phyloP scores from a whole-genome alignment of 768 basidiomycete genomes.

The Tephrocybe sp. region DNA sequence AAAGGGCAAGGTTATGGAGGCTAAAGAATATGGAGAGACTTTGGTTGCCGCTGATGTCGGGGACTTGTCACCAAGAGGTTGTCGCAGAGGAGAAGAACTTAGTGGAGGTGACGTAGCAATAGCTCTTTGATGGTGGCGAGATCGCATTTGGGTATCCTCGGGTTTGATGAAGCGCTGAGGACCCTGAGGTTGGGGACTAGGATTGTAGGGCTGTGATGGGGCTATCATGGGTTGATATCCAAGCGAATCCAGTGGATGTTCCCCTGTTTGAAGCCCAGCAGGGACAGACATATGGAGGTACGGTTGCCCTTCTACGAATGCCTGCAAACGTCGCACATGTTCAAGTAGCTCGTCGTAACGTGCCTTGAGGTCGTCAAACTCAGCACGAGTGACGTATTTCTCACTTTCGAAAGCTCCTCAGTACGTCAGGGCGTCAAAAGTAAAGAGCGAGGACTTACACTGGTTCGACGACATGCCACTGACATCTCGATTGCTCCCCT shows the following conservation, averaged over 20 bases:
- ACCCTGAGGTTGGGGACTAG: conserved; percentile 21
- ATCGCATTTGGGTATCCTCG: conserved; percentile 21
- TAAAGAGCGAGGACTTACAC: conserved; percentile 49
- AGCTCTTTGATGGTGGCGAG: conserved; percentile 19
- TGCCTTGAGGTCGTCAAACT: conserved; percentile 72
- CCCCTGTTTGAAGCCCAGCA: conserved; percentile 23
- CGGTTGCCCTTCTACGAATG: conserved; percentile 19
- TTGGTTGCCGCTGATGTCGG: conserved; percentile 24
- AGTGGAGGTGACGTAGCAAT: conserved; percentile 21
- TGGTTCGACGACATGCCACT: conserved; percentile 82
- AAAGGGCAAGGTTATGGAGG: conserved; percentile 40
- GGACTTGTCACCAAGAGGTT: conserved; percentile 19
- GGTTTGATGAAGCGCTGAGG: conserved; percentile 24
- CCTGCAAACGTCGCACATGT: conserved; percentile 47
- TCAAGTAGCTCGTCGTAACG: conserved; percentile 62
- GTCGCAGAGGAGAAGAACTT: conserved; percentile 16
- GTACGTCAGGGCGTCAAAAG: conserved; percentile 11
- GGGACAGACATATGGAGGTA: conserved; percentile 32
- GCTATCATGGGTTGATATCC: conserved; percentile 33
- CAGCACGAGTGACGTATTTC: conserved; percentile 75
- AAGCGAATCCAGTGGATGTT: conserved; percentile 24
- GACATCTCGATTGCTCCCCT: conserved; percentile 77
- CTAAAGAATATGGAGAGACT: conserved; percentile 33
- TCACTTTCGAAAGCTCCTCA: conserved; percentile 41
- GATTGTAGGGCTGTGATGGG: conserved; percentile 28